Evolutionary conservation across 805 yeast species (phyloP).

Genomic region (Cyberlindnera nakhonratchasimensis): DNA sequence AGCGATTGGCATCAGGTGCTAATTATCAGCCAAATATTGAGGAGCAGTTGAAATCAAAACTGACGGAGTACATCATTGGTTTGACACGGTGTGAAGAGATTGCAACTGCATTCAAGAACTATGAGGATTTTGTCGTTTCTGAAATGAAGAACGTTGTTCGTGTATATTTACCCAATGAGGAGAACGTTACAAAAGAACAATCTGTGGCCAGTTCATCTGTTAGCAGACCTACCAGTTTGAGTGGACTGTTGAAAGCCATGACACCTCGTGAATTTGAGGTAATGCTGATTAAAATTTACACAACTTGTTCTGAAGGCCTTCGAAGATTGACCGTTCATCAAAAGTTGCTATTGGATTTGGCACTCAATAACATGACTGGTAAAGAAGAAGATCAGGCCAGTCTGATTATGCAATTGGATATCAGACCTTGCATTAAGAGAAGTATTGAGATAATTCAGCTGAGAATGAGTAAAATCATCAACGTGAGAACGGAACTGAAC

Average conservation of each 20-base stretch:
- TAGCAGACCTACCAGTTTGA: conserved; percentile 20
- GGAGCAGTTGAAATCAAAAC: conserved; percentile 37
- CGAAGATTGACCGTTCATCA: conserved; percentile 76
- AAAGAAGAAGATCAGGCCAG: conserved; percentile 29
- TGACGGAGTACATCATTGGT: conserved; percentile 50
- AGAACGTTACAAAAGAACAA: conserved; percentile 10
- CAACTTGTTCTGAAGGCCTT: conserved; percentile 66
- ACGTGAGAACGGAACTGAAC: conserved; percentile 71
- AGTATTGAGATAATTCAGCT: conserved; percentile 71
- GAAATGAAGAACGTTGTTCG: conserved; percentile 76
- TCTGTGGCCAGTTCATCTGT: conserved; percentile 8
- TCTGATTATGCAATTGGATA: conserved; percentile 57
- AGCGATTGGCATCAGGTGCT: conserved; percentile 37
- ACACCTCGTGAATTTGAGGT: conserved; percentile 71
- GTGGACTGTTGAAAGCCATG: conserved; percentile 53
- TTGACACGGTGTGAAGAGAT: conserved; percentile 61
- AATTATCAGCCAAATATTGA: conserved; percentile 38
- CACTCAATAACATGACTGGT: conserved; percentile 43
- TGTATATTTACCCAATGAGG: conserved; percentile 54
- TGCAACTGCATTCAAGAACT: conserved; percentile 55
- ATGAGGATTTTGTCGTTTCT: conserved; percentile 62
- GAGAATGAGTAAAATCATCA: conserved; percentile 72
- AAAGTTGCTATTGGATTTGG: conserved; percentile 69
- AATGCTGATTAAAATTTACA: conserved; percentile 59
- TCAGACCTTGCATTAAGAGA: conserved; percentile 58